Evolutionary conservation across 2,329 filamentous ascomycete species (phyloP).

Genomic region (Cryphonectria carpinicola): DNA sequence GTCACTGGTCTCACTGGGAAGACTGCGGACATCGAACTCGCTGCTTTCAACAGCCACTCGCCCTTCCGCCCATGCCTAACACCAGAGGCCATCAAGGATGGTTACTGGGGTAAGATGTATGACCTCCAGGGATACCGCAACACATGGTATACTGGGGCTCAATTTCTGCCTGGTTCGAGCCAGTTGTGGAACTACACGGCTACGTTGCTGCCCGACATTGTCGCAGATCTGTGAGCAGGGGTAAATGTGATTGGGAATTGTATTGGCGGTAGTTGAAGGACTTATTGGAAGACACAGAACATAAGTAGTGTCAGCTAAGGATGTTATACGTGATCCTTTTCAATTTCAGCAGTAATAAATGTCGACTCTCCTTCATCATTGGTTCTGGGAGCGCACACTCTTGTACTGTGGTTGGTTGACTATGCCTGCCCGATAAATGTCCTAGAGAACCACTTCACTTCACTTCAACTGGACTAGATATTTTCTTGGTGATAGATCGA

Average conservation of each 20-base stretch:
- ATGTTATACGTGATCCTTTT: not conserved
- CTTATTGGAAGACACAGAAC: not conserved
- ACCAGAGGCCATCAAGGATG: constrained; percentile 32
- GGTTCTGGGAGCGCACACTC: not conserved
- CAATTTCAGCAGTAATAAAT: not conserved
- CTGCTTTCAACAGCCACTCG: constrained; percentile 32
- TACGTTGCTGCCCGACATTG: not conserved
- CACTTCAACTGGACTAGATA: no score
- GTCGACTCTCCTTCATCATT: not conserved
- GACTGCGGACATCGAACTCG: constrained; percentile 23
- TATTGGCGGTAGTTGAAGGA: not conserved
- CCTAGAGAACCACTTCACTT: no score
- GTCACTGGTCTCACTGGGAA: constrained; percentile 6
- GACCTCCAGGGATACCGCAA: constrained; percentile 39
- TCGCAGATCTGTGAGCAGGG: not conserved
- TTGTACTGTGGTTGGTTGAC: not conserved
- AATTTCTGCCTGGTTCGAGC: constrained; percentile 21
- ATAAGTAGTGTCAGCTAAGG: not conserved
- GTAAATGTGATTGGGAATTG: not conserved
- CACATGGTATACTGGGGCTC: constrained; percentile 41
- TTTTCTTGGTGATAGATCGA: no score
- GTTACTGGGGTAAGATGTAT: constrained; percentile 39
- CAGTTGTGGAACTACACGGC: constrained; percentile 13
- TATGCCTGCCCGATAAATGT: no score
- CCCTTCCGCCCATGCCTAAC: constrained; percentile 34